phyloP scores from a whole-genome alignment of 345 rosid species.

The Hevea brasiliensis region DNA sequence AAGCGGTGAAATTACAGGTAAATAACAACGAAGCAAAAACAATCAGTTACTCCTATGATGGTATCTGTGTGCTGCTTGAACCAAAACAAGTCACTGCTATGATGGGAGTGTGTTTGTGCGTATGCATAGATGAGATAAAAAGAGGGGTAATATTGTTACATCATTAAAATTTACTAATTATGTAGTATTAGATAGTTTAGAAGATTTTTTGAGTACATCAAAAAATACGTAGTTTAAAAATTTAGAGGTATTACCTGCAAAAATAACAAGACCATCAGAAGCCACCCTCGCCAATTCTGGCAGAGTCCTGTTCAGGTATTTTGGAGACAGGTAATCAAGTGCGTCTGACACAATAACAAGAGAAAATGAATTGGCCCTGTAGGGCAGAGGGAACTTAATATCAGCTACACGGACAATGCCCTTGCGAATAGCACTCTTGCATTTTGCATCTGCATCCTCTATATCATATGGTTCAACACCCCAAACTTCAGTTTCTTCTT shows the following conservation, averaged over 20 bases:
- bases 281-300: constrained; percentile 93
- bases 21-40: not conserved
- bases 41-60: not conserved
- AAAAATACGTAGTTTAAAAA: no score
- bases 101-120: not conserved
- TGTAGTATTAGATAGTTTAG: no score
- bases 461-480: constrained; percentile 96
- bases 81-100: not conserved
- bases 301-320: constrained; percentile 87
- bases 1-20: not conserved
- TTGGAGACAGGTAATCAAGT: constrained; percentile 89
- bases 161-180: not conserved
- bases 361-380: constrained; percentile 84
- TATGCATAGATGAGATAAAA: not conserved
- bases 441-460: constrained; percentile 84
- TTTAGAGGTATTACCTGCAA: constrained; percentile 58
- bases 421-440: constrained; percentile 75
- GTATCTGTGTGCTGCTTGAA: not conserved
- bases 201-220: no score
- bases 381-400: constrained; percentile 86
- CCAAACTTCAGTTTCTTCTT: constrained; percentile 96
- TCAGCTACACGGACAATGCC: constrained; percentile 93
- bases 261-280: constrained; percentile 71
- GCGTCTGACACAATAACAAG: constrained; percentile 92
- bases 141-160: no score